Base-by-base conservation (phyloP, 2,329 filamentous ascomycete genomes). In the Knoxdaviesia capensis region DNA sequence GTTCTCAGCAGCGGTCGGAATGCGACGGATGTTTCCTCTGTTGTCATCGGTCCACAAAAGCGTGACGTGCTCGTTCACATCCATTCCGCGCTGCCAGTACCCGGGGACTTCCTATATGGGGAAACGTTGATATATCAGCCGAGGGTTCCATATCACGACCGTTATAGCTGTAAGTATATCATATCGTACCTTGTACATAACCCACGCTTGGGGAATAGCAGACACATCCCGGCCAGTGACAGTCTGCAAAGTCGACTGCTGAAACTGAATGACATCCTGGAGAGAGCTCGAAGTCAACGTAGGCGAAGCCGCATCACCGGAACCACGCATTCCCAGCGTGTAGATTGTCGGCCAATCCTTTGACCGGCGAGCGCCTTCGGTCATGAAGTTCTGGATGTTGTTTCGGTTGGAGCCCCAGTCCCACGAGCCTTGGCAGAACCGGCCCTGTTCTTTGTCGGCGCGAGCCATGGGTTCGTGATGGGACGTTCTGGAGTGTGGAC, bases 401-500 rank as follows among this genome's bases (percentile, higher is more conserved):
- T 54, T 53, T 39, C 54, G 58, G 54, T 78, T 79, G 0, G 61
- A 68, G 4, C 64, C 59, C 71, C 73, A 79, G 38, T 69, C 60
- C 74, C 74, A 79, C 1, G 60, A 60, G 1, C 73, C 74, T 3
- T 67, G 51, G 1, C 57, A 51, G 6, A 56, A 53, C 5, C 52
- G 48, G 11, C 57, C 55, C 61, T 61, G 64, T 45, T 65, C 61
- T 10, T 65, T 67, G 6, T 71, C 74, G 6, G 67, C 64, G 29
- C 73, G 63, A 48, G 70, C 68, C 72, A 80, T 74, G 0, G 75
- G 75, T 52, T 80, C 75, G 8, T 75, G 75, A 49, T 80, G 74
- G 0, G 69, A 73, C 0, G 72, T 76, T 3, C 71, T 73, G 20
- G 20, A 20, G 20, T 20, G 20, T 20, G 20, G 20, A 20, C 20